Percentiles rank a stretch among this genome's conserved stretches.
phyloP scores from a whole-genome alignment of 2,329 filamentous ascomycete species.

The Botrytis sinoallii region DNA sequence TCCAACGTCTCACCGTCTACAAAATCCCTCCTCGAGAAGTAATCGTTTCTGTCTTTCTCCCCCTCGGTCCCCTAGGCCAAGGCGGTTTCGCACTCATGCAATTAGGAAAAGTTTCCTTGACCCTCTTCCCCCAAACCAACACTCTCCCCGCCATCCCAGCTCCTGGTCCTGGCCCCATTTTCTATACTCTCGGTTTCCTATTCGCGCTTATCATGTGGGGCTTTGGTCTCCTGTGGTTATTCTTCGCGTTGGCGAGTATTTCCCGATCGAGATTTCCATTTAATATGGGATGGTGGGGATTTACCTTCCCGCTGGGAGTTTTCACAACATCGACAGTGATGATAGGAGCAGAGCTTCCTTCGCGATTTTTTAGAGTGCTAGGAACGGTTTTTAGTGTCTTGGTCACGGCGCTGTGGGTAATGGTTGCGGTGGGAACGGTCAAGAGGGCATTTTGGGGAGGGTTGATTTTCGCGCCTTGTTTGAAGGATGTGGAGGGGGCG shows the following conservation, averaged over 20 bases:
- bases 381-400: constrained; percentile 49
- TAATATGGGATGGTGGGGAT: constrained; percentile 63
- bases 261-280: constrained; percentile 50
- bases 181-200: constrained; percentile 57
- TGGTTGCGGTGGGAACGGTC: constrained; percentile 50
- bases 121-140: constrained; percentile 40
- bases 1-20: constrained; percentile 64
- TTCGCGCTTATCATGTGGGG: constrained; percentile 55
- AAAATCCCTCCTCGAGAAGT: constrained; percentile 64
- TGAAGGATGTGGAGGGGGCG: constrained; percentile 39
- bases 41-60: constrained; percentile 65
- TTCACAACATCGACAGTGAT: constrained; percentile 49
- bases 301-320: constrained; percentile 57
- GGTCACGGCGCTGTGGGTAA: constrained; percentile 54
- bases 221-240: constrained; percentile 53
- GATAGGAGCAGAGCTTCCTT: constrained; percentile 51
- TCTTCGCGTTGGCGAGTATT: constrained; percentile 51
- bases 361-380: constrained; percentile 53
- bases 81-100: constrained; percentile 54
- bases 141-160: constrained; percentile 29
- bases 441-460: constrained; percentile 47
- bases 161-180: constrained; percentile 55
- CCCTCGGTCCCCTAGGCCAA: constrained; percentile 64
- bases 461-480: constrained; percentile 54
- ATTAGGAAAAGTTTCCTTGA: constrained; percentile 46